Evolutionary conservation across 495 filamentous ascomycete genomes (phyloP).

Genomic region (Annulohypoxylon moriforme): DNA sequence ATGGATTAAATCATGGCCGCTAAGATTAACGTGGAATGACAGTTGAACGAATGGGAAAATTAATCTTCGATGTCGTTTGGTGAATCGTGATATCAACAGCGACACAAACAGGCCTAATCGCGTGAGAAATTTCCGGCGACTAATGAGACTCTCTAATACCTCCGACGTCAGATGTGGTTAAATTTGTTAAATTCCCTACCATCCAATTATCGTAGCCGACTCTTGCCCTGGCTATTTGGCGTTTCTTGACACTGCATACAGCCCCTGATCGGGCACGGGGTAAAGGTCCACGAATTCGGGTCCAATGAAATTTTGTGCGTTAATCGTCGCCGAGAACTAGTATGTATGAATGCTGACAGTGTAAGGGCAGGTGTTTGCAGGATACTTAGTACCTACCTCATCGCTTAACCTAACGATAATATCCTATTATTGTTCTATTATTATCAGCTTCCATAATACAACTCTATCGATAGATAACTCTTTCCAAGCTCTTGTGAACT

Average conservation of each 20-base stretch:
- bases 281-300: slow-evolving; percentile 17
- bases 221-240: slow-evolving; percentile 10
- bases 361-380: neutral
- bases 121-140: slow-evolving; percentile 32
- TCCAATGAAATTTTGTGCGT: slow-evolving; percentile 20
- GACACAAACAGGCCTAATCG: slow-evolving; percentile 13
- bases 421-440: neutral
- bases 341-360: neutral
- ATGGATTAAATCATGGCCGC: slow-evolving; percentile 7
- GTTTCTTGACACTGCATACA: slow-evolving; percentile 26
- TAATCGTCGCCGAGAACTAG: slow-evolving; percentile 5
- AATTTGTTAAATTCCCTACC: slow-evolving; percentile 10
- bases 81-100: slow-evolving; percentile 1
- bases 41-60: slow-evolving; percentile 33
- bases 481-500: slow-evolving; percentile 8
- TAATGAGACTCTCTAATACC: slow-evolving; percentile 34
- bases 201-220: slow-evolving; percentile 17
- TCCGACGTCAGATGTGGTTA: slow-evolving; percentile 22
- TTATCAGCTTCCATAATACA: neutral
- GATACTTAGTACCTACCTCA: slow-evolving; percentile 2
- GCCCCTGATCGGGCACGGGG: slow-evolving; percentile 30
- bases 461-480: slow-evolving; percentile 15
- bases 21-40: slow-evolving; percentile 12
- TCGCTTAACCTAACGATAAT: slow-evolving; percentile 12
- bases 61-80: slow-evolving; percentile 24